Evolutionary conservation across 2,329 filamentous ascomycete genomes (phyloP).

Genomic region (Orbilia javanica): DNA sequence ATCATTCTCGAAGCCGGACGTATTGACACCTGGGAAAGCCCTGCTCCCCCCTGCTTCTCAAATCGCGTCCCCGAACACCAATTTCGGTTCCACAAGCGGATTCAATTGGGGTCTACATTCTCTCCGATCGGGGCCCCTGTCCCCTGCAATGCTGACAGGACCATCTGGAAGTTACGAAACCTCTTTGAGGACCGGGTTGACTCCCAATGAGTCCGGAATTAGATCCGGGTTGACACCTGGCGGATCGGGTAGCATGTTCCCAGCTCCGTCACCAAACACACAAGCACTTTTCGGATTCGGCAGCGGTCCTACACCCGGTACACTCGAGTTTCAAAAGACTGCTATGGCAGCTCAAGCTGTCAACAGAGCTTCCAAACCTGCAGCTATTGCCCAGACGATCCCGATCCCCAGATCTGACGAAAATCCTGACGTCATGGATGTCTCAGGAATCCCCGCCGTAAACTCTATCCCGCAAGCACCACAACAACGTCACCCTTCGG

Average conservation of each 20-base stretch:
- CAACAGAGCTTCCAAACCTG: conserved; percentile 65
- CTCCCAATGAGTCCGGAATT: conserved; percentile 94
- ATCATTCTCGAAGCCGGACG: conserved; percentile 78
- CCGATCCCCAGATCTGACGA: conserved; percentile 70
- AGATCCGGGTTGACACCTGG: conserved; percentile 92
- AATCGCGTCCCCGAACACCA: conserved; percentile 87
- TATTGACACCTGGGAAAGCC: conserved; percentile 73
- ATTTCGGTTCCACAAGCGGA: conserved; percentile 79
- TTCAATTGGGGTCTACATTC: conserved; percentile 87
- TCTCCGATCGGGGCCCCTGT: conserved; percentile 89
- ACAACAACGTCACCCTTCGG: conserved; percentile 67
- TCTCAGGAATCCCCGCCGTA: conserved; percentile 64
- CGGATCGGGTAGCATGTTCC: conserved; percentile 97
- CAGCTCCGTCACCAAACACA: conserved; percentile 83
- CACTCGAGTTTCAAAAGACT: conserved; percentile 93
- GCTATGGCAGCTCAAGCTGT: conserved; percentile 79
- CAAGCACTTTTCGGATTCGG: conserved; percentile 84
- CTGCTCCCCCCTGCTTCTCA: conserved; percentile 90
- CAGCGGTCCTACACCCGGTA: conserved; percentile 87
- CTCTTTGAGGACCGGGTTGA: conserved; percentile 80
- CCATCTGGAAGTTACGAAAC: conserved; percentile 78
- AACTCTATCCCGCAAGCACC: conserved; percentile 60
- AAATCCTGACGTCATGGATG: conserved; percentile 61
- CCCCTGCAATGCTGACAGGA: conserved; percentile 95
- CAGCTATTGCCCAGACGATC: conserved; percentile 62